These are phyloP conservation scores for Hibiscus syriacus DNA, from an alignment of 345 rosid species.

Conservation along the genomic window DNA sequence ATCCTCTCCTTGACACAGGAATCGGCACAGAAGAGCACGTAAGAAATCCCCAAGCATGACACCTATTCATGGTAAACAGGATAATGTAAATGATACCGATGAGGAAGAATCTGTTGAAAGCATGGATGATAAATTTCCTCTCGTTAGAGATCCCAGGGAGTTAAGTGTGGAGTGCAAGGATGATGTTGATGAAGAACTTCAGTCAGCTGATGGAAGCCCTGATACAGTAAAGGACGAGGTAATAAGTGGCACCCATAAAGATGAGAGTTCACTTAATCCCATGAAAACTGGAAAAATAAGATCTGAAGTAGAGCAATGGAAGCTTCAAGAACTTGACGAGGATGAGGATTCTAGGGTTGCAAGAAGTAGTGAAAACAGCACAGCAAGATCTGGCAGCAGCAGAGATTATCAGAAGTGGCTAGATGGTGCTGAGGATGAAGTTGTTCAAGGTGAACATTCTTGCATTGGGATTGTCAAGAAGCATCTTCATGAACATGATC, in stretches of 20 bases:
- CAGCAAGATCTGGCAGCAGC: slow-evolving; percentile 85
- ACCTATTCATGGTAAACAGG: slow-evolving; percentile 37
- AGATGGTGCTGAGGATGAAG: slow-evolving; percentile 79
- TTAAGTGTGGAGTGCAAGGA: slow-evolving; percentile 52
- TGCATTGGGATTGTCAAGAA: slow-evolving; percentile 32
- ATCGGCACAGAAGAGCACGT: slow-evolving; percentile 22
- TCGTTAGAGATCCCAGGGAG: slow-evolving; percentile 36
- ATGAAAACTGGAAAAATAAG: slow-evolving; percentile 30
- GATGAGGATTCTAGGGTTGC: slow-evolving; percentile 71
- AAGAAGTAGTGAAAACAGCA: slow-evolving; percentile 87
- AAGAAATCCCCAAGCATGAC: slow-evolving; percentile 40
- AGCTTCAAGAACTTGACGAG: slow-evolving; percentile 49
- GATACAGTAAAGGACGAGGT: slow-evolving; percentile 41
- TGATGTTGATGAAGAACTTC: slow-evolving; percentile 30
- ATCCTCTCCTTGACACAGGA: slow-evolving; percentile 21
- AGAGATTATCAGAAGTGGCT: slow-evolving; percentile 63
- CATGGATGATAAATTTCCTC: slow-evolving; percentile 49
- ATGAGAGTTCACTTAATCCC: slow-evolving; percentile 20
- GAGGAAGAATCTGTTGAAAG: slow-evolving; percentile 56
- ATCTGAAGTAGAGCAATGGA: slow-evolving; percentile 37
- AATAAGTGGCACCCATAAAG: slow-evolving; percentile 22
- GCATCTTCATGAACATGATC: slow-evolving; percentile 47
- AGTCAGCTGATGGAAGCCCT: slow-evolving; percentile 37
- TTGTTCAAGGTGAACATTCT: slow-evolving; percentile 55
- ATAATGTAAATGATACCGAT: slow-evolving; percentile 28